These are phyloP conservation scores for Ophiostoma populinum DNA, from an alignment of 2,329 filamentous ascomycete genomes.

Conservation along the genomic window DNA sequence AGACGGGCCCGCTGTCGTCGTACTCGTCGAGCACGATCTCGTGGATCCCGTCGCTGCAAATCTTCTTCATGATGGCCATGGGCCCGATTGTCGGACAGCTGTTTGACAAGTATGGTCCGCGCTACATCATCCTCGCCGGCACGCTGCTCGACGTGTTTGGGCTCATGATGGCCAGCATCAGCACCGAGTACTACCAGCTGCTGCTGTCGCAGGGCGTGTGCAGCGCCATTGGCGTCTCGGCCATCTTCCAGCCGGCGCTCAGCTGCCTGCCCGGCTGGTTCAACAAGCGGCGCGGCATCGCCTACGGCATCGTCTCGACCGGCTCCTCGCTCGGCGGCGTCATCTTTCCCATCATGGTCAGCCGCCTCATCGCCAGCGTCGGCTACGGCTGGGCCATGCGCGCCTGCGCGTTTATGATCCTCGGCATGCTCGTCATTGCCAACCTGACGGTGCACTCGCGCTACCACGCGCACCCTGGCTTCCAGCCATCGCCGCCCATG, in stretches of 20 bases:
- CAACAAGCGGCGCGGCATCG: conserved; percentile 12
- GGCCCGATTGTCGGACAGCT: conserved; percentile 40
- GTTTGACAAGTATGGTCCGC: conserved; percentile 38
- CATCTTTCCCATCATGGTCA: conserved; percentile 16
- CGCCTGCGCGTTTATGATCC: conserved; percentile 14
- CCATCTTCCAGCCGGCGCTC: conserved; percentile 13
- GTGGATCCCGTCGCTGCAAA: conserved; percentile 39
- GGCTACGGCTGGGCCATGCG: conserved; percentile 18
- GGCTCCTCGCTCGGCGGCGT: conserved; percentile 16
- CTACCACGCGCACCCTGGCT: conserved; percentile 5
- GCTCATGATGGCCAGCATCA: conserved; percentile 39
- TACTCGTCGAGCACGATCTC: conserved; percentile 38
- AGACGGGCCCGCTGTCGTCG: conserved; percentile 26
- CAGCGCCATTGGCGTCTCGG: conserved; percentile 11
- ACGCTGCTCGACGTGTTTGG: conserved; percentile 35
- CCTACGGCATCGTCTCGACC: conserved; percentile 13
- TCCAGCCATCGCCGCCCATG: not conserved
- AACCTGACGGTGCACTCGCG: conserved; percentile 13
- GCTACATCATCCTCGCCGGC: conserved; percentile 29
- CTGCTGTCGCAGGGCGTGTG: conserved; percentile 14
- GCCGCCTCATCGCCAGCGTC: conserved; percentile 12
- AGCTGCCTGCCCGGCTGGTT: conserved; percentile 13
- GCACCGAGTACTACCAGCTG: conserved; percentile 17
- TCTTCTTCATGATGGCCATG: conserved; percentile 29
- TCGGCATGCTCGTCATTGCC: conserved; percentile 14